Percentiles rank a stretch among this genome's conserved stretches.
phyloP scores from a whole-genome alignment of 1,284 basidiomycete species.

The Testicularia cyperi region DNA sequence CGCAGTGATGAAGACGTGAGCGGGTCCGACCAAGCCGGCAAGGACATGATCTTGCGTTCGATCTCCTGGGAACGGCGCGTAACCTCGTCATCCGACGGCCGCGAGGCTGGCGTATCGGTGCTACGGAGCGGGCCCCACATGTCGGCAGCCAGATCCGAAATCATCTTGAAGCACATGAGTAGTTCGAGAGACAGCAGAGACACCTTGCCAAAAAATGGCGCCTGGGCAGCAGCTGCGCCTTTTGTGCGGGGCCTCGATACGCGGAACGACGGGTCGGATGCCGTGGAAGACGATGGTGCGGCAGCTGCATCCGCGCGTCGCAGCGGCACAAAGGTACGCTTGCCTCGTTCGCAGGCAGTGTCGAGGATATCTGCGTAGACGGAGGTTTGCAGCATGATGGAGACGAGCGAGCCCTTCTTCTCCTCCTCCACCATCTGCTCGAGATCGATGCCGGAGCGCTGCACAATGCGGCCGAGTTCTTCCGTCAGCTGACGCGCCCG shows the following conservation, averaged over 20 bases:
- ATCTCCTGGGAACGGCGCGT: conserved; percentile 15
- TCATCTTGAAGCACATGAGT: conserved; percentile 38
- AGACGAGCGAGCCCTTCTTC: conserved; percentile 21
- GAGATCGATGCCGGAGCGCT: conserved; percentile 26
- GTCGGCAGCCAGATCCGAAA: conserved; percentile 39
- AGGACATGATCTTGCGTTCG: conserved; percentile 25
- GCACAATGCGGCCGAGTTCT: conserved; percentile 29
- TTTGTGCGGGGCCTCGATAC: no score
- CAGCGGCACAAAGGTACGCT: conserved; percentile 16
- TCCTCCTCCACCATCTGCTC: conserved; percentile 24
- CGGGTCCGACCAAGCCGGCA: conserved; percentile 30
- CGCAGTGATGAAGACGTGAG: conserved; percentile 20
- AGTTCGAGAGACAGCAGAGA: conserved; percentile 28
- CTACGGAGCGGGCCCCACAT: conserved; percentile 25
- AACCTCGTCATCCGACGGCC: conserved; percentile 19
- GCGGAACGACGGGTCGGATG: neutral
- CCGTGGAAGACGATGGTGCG: neutral
- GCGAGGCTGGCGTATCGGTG: neutral
- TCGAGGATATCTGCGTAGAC: conserved; percentile 36
- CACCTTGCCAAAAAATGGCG: conserved; percentile 30
- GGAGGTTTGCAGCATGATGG: conserved; percentile 28
- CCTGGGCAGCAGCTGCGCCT: no score
- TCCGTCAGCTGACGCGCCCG: conserved; percentile 22
- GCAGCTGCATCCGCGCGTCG: neutral
- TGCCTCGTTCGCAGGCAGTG: conserved; percentile 19